phyloP scores from a whole-genome alignment of 2,329 filamentous ascomycete species.

The Leptoxyphium fumago region DNA sequence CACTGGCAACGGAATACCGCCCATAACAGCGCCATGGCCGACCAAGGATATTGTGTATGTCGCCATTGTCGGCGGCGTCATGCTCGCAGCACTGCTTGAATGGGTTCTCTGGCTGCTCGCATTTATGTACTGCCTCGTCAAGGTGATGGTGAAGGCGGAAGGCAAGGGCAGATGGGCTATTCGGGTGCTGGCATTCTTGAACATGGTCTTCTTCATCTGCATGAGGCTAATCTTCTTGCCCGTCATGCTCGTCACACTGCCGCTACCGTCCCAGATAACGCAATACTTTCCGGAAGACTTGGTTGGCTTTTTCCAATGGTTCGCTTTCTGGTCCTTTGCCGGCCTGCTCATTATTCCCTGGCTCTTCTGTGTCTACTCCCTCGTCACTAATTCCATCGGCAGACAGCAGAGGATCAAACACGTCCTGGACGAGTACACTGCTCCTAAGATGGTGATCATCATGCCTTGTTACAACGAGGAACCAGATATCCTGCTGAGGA shows the following conservation, averaged over 20 bases:
- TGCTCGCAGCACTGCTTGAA: slow-evolving; percentile 74
- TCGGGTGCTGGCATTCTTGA: slow-evolving; percentile 57
- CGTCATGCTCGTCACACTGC: slow-evolving; percentile 85
- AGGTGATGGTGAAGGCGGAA: slow-evolving; percentile 69
- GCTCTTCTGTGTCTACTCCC: slow-evolving; percentile 83
- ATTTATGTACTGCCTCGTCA: slow-evolving; percentile 79
- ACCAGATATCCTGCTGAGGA: slow-evolving; percentile 67
- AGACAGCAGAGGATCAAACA: slow-evolving; percentile 69
- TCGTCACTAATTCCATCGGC: slow-evolving; percentile 76
- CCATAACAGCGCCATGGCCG: slow-evolving; percentile 9
- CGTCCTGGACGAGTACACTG: slow-evolving; percentile 67
- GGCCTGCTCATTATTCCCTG: slow-evolving; percentile 74
- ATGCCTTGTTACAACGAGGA: slow-evolving; percentile 97
- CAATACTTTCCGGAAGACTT: slow-evolving; percentile 55
- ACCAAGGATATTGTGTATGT: slow-evolving; percentile 64
- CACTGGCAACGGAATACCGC: not conserved
- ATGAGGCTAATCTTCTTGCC: slow-evolving; percentile 82
- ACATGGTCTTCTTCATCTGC: slow-evolving; percentile 58
- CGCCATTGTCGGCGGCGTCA: slow-evolving; percentile 61
- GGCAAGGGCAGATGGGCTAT: slow-evolving; percentile 53
- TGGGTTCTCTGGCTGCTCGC: slow-evolving; percentile 94
- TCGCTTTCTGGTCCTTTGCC: slow-evolving; percentile 88
- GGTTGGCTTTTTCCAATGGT: slow-evolving; percentile 71
- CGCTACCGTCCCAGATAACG: slow-evolving; percentile 58
- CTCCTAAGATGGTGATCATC: slow-evolving; percentile 87